Evolutionary conservation across 1,284 basidiomycete genomes (phyloP), one percentile per base, ranked within the genome.

Genomic region (Rhodotorula sp.): DNA sequence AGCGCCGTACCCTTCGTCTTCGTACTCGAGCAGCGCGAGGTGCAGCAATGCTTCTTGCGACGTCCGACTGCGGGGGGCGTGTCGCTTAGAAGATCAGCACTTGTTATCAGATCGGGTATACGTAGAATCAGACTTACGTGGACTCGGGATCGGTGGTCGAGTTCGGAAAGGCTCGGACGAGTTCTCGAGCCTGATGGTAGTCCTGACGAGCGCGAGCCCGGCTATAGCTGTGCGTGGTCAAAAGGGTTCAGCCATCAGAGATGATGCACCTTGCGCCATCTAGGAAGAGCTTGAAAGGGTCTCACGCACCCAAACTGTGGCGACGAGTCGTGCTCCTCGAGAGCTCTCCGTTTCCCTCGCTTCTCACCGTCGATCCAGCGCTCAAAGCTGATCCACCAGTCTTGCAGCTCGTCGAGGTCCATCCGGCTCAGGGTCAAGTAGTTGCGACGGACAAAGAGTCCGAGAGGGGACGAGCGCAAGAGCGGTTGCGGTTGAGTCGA

Each of bases 391-490:
- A 10, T 31, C 67, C 64, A 73, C 74, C 74, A 76, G 2, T 29
- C 7, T 8, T 23, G 54, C 0, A 64, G 43, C 23, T 70, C 62
- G 14, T 59, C 66, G 57, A 74, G 73, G 0, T 59, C 47, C 57
- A 76, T 47, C 21, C 59, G 54, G 4, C 62, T 64, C n/a, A 77
- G 52, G 16, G 23, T 23, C 52, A 77, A 63, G 15, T 48, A 26
- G 6, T 54, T 49, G 31, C 74, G 73, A 8, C 77, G 66, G 26
- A 78, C 48, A 59, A 65, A 78, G 29, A 74, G 8, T 6, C 69
- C 77, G 39, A 75, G 56, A 0, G 76, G 77, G 14, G 76, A 77
- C 20, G 62, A n/a, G 46, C 77, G 68, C 29, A 76, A 68, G 39
- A 78, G 68, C 18, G 70, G 62, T 8, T 52, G 54, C 14, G 62